Percentiles rank a stretch among this genome's conserved stretches.
These are phyloP conservation scores for Penicillium sp. DNA, from an alignment of 2,329 filamentous ascomycete species.

Conservation along the genomic window DNA sequence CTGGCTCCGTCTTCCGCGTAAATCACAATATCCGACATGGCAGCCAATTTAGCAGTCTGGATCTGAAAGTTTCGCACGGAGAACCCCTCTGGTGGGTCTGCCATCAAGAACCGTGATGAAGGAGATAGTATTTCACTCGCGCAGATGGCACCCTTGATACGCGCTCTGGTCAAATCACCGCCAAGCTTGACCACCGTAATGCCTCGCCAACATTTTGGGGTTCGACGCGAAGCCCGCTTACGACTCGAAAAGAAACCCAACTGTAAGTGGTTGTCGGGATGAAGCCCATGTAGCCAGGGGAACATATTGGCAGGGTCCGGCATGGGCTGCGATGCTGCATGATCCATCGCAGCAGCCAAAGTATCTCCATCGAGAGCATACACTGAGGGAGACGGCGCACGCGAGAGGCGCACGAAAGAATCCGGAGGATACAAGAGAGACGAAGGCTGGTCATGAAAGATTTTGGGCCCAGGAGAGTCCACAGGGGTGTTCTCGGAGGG, in stretches of 20 bases:
- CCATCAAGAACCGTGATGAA: conserved; percentile 71
- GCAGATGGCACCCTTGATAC: conserved; percentile 84
- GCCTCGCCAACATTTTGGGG: conserved; percentile 76
- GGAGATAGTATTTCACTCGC: conserved; percentile 76
- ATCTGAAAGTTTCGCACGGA: conserved; percentile 98
- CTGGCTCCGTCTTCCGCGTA: conserved; percentile 75
- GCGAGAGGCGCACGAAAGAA: conserved; percentile 61
- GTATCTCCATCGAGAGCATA: conserved; percentile 73
- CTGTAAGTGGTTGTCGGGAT: conserved; percentile 86
- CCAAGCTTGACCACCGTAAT: conserved; percentile 89
- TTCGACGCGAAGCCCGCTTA: conserved; percentile 69
- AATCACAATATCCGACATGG: conserved; percentile 87
- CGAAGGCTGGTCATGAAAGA: conserved; percentile 57
- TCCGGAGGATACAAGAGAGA: conserved; percentile 79
- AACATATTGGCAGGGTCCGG: conserved; percentile 87
- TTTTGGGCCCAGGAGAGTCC: conserved; percentile 65
- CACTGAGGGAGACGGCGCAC: conserved; percentile 57
- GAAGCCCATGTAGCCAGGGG: conserved; percentile 93
- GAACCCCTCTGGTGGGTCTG: conserved; percentile 87
- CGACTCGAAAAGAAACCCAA: conserved; percentile 85
- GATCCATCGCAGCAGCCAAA: conserved; percentile 74
- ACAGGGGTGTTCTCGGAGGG: conserved; percentile 63
- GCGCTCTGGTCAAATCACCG: conserved; percentile 72
- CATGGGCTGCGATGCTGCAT: conserved; percentile 76
- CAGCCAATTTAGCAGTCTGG: conserved; percentile 83